phyloP scores from a whole-genome alignment of 2,329 filamentous ascomycete genomes.

The Nigrograna mackinnonii region DNA sequence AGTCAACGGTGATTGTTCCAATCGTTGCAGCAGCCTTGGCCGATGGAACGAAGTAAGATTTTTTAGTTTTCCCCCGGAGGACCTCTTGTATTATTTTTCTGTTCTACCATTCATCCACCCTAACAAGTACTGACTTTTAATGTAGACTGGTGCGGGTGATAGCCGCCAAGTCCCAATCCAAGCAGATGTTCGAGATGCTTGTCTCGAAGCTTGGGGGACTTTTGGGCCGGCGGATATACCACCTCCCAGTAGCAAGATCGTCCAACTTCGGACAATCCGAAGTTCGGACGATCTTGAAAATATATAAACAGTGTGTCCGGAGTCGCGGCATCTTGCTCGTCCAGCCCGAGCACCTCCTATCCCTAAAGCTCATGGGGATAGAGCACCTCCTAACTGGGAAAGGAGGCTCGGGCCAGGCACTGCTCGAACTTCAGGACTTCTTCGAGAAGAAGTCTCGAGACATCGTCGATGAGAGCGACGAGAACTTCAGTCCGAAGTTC shows the following conservation, averaged over 20 bases:
- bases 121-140: constrained; percentile 2
- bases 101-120: not conserved
- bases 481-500: constrained; percentile 45
- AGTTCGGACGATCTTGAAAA: constrained; percentile 38
- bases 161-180: constrained; percentile 63
- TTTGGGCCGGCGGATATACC: constrained; percentile 56
- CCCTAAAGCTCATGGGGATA: constrained; percentile 64
- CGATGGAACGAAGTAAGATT: constrained; percentile 42
- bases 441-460: constrained; percentile 58
- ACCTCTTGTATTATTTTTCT: too few species aligned
- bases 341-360: constrained; percentile 67
- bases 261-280: constrained; percentile 38
- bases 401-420: constrained; percentile 44
- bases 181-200: constrained; percentile 64
- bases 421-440: constrained; percentile 58
- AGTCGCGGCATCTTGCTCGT: constrained; percentile 60
- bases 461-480: constrained; percentile 65
- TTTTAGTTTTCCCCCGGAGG: too few species aligned
- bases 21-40: constrained; percentile 48
- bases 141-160: constrained; percentile 59
- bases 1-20: constrained; percentile 34
- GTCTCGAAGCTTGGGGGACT: constrained; percentile 60
- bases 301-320: constrained; percentile 48
- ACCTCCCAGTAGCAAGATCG: constrained; percentile 62
- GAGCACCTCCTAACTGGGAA: constrained; percentile 58